Base-by-base conservation (phyloP, 768 basidiomycete genomes). In the Tephrocybe sp. region DNA sequence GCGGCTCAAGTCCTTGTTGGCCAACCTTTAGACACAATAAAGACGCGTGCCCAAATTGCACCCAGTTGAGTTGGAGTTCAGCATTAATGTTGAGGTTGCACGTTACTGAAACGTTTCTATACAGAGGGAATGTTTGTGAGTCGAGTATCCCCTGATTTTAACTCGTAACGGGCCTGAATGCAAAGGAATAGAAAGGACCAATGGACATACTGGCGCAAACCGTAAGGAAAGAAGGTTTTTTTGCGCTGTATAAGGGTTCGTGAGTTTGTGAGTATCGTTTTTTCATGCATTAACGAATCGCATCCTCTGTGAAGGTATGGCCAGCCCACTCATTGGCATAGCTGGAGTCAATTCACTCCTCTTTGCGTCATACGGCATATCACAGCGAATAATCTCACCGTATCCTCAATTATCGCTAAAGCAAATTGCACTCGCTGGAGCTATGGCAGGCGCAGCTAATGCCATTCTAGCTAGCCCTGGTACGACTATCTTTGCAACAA, bases 311-410 rank as follows among this genome's bases (percentile, higher is more conserved):
- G 2, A 12, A 92, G 92, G 93, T 33, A 95, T 94, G 92, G 77
- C 85, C 1, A 92, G 89, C 47, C 96, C 97, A 0, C 76, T 98
- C 8, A 51, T 97, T 39, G 97, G 97, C 14, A 88, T 98, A 22
- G 92, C 95, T 1, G 95, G 91, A 8, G 96, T 98, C 60, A 98
- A 98, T 70, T 96, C 93, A 3, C 78, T 98, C 11, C 80, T 98
- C 11, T 99, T 98, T 70, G 88, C 91, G 0, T 84, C 94, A 0
- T 98, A 96, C 61, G 87, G 81, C n/a, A 72, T 79, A 16, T 89
- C 92, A 3, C 72, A 87, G 60, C 84, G 90, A 16, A 66, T 94
- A 43, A 77, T 98, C 38, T 94, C 92, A 0, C 96, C 97, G 0
- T 99, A 85, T 63, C 89, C 89, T 2, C 80, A 93, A 44, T 74